Evolutionary conservation across 2,329 filamentous ascomycete genomes (phyloP).

Genomic region (Blastomyces silverae): DNA sequence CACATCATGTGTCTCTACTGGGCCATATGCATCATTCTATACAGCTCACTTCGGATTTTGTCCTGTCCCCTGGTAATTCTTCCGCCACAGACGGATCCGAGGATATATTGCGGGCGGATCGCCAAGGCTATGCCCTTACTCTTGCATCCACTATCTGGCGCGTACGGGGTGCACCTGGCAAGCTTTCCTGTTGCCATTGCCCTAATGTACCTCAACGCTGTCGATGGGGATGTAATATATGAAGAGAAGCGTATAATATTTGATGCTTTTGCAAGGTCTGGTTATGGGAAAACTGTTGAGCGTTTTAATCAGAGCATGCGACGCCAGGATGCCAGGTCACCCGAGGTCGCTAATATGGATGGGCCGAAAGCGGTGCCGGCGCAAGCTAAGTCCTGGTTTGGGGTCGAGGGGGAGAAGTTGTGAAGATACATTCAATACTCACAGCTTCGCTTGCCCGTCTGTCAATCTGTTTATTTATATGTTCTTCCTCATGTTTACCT

Average conservation of each 20-base stretch:
- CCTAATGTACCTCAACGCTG: conserved; percentile 13
- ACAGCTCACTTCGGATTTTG: conserved; percentile 14
- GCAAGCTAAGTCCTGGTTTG: conserved; percentile 14
- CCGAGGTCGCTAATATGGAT: conserved; percentile 13
- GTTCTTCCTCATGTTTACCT: background rate
- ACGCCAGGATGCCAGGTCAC: conserved; percentile 7
- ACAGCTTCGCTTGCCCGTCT: background rate
- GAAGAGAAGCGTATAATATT: conserved; percentile 15
- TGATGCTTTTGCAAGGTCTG: conserved; percentile 7
- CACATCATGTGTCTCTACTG: conserved; percentile 16
- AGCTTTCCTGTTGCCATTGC: conserved; percentile 14
- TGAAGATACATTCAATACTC: background rate
- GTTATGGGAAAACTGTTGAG: conserved; percentile 11
- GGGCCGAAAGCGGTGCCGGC: conserved; percentile 5
- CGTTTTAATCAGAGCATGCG: conserved; percentile 14
- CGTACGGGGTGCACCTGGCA: conserved; percentile 15
- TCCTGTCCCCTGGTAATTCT: conserved; percentile 6
- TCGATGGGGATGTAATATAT: conserved; percentile 8
- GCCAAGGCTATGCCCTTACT: conserved; percentile 12
- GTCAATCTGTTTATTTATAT: background rate
- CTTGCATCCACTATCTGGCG: conserved; percentile 13
- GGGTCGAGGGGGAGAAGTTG: background rate
- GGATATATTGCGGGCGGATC: conserved; percentile 13
- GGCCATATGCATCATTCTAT: conserved; percentile 14
- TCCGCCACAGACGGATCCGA: conserved; percentile 12